Evolutionary conservation across 331 rosid genomes (phyloP).

Genomic region (Acacia pycnantha): DNA sequence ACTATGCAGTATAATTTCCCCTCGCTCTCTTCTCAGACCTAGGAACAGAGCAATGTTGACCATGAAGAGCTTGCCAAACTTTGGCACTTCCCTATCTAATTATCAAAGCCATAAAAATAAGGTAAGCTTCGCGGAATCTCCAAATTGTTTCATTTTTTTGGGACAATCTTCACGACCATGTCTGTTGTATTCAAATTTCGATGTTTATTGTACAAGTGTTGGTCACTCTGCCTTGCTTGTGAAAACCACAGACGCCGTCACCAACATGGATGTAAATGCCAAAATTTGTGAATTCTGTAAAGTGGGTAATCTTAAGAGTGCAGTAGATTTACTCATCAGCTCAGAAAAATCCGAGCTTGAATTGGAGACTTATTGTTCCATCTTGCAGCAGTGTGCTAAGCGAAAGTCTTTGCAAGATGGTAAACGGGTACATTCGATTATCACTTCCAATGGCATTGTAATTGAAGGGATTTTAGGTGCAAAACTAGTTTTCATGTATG

Average conservation of each 20-base stretch:
- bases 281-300: conserved; percentile 40
- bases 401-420: conserved; percentile 54
- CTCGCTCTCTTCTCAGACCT: conserved; percentile 6
- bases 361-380: conserved; percentile 45
- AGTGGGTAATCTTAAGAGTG: conserved; percentile 58
- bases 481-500: conserved; percentile 77
- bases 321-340: conserved; percentile 46
- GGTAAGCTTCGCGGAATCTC: neutral
- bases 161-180: conserved; percentile 31
- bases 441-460: conserved; percentile 36
- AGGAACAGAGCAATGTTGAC: conserved; percentile 35
- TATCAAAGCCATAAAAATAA: conserved; percentile 10
- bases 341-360: conserved; percentile 47
- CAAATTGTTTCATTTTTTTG: conserved; percentile 31
- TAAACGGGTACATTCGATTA: conserved; percentile 54
- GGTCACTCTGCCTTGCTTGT: conserved; percentile 34
- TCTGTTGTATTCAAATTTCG: conserved; percentile 26
- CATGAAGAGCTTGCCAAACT: conserved; percentile 31
- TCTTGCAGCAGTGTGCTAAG: conserved; percentile 76
- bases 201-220: conserved; percentile 22
- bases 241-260: conserved; percentile 2
- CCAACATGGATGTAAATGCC: conserved; percentile 23
- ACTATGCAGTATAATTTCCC: neutral
- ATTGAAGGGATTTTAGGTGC: conserved; percentile 58
- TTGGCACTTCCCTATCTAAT: conserved; percentile 22